These are phyloP conservation scores for Neurospora sp. DNA, from an alignment of 495 filamentous ascomycete species.

Conservation along the genomic window DNA sequence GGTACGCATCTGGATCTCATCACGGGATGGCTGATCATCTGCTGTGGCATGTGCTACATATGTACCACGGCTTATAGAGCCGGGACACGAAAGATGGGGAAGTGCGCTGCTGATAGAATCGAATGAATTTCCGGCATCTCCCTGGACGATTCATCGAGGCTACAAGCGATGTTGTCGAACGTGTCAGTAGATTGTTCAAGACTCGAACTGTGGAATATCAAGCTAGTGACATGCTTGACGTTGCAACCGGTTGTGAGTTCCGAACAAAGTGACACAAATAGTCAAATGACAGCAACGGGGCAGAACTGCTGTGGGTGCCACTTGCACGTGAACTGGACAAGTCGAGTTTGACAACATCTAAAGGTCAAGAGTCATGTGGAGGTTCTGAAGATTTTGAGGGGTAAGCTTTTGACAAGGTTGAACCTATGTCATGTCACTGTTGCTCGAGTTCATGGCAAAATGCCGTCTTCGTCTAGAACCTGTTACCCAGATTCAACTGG, in stretches of 20 bases:
- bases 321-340: not conserved
- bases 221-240: not conserved
- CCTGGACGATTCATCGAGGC: not conserved
- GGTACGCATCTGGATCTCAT: not conserved
- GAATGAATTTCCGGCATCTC: no score
- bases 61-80: not conserved
- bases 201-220: not conserved
- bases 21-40: not conserved
- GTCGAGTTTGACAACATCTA: not conserved
- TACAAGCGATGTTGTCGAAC: not conserved
- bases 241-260: not conserved
- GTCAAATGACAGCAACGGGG: not conserved
- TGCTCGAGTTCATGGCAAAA: not conserved
- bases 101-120: not conserved
- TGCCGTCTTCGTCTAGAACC: not conserved
- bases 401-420: not conserved
- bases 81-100: not conserved
- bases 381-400: not conserved
- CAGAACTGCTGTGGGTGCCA: not conserved
- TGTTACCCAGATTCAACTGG: not conserved
- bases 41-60: not conserved
- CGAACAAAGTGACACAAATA: not conserved
- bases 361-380: no score
- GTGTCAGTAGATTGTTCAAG: not conserved
- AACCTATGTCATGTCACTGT: no score